phyloP scores from a whole-genome alignment of 2,329 filamentous ascomycete species.

The Alternaria consortialis region DNA sequence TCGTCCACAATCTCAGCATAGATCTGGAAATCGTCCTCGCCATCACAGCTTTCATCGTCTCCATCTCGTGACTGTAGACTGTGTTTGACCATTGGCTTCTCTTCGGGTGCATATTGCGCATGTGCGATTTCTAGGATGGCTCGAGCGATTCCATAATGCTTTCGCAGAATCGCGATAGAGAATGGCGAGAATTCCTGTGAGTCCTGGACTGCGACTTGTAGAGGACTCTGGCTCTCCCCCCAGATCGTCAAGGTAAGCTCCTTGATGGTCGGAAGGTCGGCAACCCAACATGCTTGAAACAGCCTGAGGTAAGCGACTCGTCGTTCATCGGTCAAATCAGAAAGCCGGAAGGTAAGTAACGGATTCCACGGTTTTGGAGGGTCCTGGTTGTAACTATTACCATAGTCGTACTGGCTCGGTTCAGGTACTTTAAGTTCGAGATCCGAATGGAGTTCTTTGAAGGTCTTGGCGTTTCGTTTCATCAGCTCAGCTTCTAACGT shows the following conservation, averaged over 20 bases:
- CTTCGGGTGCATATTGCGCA: conserved; percentile 70
- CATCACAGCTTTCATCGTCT: conserved; percentile 43
- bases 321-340: conserved; percentile 63
- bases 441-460: conserved; percentile 68
- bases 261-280: conserved; percentile 73
- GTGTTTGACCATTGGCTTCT: conserved; percentile 57
- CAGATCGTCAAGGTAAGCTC: conserved; percentile 68
- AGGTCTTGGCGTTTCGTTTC: conserved; percentile 70
- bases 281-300: conserved; percentile 77
- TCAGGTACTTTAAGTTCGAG: not conserved
- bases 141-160: conserved; percentile 70
- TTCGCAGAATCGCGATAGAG: conserved; percentile 71
- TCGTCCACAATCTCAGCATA: conserved; percentile 68
- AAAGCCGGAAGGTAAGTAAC: conserved; percentile 55
- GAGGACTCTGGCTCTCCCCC: conserved; percentile 61
- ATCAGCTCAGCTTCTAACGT: conserved; percentile 65
- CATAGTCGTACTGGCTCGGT: not conserved
- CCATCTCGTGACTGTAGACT: conserved; percentile 54
- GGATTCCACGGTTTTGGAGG: conserved; percentile 25
- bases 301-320: conserved; percentile 70
- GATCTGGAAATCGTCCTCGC: conserved; percentile 46
- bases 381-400: conserved; percentile 7
- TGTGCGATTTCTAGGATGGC: conserved; percentile 74
- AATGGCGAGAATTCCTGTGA: conserved; percentile 66
- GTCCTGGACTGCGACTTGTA: conserved; percentile 71